Conservation (phyloP, 1,139 yeast genomes). For the Blastobotrys serpentis region DNA sequence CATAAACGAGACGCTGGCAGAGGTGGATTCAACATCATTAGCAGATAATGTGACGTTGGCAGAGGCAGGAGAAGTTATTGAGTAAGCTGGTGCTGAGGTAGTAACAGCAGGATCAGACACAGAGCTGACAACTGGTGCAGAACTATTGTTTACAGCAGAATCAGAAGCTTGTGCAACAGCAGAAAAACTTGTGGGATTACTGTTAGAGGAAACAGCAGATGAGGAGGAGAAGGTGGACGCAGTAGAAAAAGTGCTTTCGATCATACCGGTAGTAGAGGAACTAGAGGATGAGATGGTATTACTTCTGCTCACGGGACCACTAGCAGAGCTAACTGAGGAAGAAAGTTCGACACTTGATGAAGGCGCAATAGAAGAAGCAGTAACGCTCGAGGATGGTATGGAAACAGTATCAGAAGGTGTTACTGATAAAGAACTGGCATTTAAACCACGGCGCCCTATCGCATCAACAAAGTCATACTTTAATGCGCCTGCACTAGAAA, state of each 20-base stretch:
- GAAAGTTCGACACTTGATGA: not conserved
- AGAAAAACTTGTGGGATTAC: not conserved
- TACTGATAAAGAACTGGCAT: not conserved
- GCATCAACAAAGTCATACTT: conserved; percentile 1
- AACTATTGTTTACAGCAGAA: conserved; percentile 1
- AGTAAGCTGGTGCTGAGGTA: not conserved
- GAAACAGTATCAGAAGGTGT: not conserved
- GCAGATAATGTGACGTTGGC: no score
- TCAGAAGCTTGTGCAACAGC: not conserved
- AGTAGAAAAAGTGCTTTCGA: not conserved
- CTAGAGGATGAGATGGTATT: not conserved
- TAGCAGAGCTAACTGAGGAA: not conserved
- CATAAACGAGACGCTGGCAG: not conserved
- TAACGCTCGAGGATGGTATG: not conserved
- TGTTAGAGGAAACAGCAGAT: conserved; percentile 2
- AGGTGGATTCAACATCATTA: not conserved
- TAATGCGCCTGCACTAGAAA: conserved; percentile 1
- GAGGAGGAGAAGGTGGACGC: no score
- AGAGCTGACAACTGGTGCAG: not conserved
- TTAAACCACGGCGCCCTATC: conserved; percentile 2
- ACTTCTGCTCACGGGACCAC: not conserved
- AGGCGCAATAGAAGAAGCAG: not conserved
- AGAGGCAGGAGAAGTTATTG: conserved; percentile 5
- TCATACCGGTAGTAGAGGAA: conserved; percentile 1
- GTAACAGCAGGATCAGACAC: not conserved